phyloP scores from a whole-genome alignment of 306 rosid genomes.

The Medicago lupulina region DNA sequence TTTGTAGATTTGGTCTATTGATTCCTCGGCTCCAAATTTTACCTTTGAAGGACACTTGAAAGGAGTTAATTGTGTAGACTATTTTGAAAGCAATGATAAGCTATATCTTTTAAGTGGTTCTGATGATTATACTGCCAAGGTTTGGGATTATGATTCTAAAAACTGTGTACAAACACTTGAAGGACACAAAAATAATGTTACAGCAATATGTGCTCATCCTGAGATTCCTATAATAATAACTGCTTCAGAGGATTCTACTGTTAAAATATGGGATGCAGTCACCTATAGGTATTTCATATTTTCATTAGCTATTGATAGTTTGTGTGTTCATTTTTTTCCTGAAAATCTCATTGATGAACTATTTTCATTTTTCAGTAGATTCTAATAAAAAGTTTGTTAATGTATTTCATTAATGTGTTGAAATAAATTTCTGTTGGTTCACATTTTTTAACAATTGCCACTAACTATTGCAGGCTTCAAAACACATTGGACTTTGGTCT shows the following conservation, averaged over 20 bases:
- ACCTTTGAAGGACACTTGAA: slow-evolving; percentile 67
- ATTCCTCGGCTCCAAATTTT: slow-evolving; percentile 53
- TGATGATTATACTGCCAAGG: slow-evolving; percentile 70
- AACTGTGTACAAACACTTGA: slow-evolving; percentile 54
- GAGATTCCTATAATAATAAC: slow-evolving; percentile 62
- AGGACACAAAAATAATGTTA: slow-evolving; percentile 65
- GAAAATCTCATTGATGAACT: too few species aligned
- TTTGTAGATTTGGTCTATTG: slow-evolving; percentile 60
- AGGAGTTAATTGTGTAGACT: slow-evolving; percentile 64
- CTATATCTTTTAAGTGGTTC: slow-evolving; percentile 66
- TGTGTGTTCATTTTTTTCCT: background rate
- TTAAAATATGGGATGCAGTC: slow-evolving; percentile 57
- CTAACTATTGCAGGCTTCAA: slow-evolving; percentile 49
- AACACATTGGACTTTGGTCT: slow-evolving; percentile 53
- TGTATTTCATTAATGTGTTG: background rate
- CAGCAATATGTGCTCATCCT: slow-evolving; percentile 54
- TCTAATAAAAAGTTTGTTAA: too few species aligned
- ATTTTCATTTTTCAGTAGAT: too few species aligned
- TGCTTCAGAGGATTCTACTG: slow-evolving; percentile 62
- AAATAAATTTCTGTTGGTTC: background rate
- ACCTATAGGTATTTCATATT: slow-evolving; percentile 45
- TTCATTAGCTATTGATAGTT: background rate
- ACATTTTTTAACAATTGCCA: background rate
- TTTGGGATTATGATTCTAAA: slow-evolving; percentile 58
- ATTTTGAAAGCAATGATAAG: slow-evolving; percentile 48